Evolutionary conservation across 2,329 filamentous ascomycete genomes (phyloP), one percentile per base, ranked within the genome.

Genomic region (Pyricularia sp.): DNA sequence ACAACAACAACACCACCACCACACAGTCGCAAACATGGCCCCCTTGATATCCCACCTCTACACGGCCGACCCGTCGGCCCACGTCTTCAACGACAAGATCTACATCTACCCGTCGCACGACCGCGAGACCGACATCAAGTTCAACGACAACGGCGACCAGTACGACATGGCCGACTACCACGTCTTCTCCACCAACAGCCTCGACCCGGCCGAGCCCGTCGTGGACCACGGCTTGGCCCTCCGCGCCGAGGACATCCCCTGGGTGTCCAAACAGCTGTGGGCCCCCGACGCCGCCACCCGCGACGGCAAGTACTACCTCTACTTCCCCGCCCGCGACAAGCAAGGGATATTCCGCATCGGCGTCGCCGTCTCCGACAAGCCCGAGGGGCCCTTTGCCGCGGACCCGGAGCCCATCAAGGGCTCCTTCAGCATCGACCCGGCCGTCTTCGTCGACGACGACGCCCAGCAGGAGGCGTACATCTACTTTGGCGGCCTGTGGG

Each of bases 141-240:
- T 90, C 82, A 93, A 94, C 81, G 91, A 93, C 83, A 92, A 93
- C 83, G 91, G 91, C 76, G 91, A 93, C 80, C 91, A 93, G 77
- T 93, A 93, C 77, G 91, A 92, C 81, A 94, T 93, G 91, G 84
- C 81, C 69, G 91, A 94, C 81, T 94, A 94, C 83, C 91, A 93
- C 78, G 91, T 94, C 77, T 89, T 93, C 78, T 89, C 86, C 72
- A 80, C 79, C 30, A 73, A 77, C 12, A 81, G 80, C 31, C 78
- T 86, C 69, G 84, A 86, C 69, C 81, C 83, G 1, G 80, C 87
- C 28, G 84, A 83, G 70, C 81, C 82, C 23, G 89, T 93, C 2
- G 88, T 84, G 25, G 91, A 93, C 80, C 91, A 93, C 79, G 91
- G 91, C 74, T 82, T 91, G 66, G 90, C 85, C 17, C 85, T 94